Conservation (phyloP, 2,329 filamentous ascomycete species). For the Fusarium pseudonygamai region DNA sequence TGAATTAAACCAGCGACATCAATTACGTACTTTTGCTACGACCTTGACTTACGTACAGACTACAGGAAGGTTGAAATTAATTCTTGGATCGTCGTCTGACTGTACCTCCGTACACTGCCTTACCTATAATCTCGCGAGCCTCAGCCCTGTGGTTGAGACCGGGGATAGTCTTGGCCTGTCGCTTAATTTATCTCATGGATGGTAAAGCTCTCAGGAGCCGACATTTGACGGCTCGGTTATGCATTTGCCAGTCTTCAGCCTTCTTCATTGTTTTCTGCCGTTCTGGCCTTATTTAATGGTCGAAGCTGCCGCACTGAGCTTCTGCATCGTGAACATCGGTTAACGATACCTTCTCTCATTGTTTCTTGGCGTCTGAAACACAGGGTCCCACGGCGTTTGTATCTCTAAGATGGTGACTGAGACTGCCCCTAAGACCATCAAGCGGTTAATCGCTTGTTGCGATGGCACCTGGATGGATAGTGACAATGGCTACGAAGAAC, state of each 20-base stretch:
- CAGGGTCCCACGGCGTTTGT: neutral
- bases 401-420: slow-evolving; percentile 4
- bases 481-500: slow-evolving; percentile 58
- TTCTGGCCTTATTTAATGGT: neutral
- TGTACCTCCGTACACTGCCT: neutral
- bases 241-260: neutral
- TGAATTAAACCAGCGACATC: neutral
- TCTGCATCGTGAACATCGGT: too few relatives aligned
- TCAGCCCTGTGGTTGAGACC: slow-evolving; percentile 29
- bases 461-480: slow-evolving; percentile 66
- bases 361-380: neutral
- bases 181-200: slow-evolving; percentile 33
- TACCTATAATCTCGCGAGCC: slow-evolving; percentile 9
- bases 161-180: slow-evolving; percentile 35
- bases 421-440: slow-evolving; percentile 39
- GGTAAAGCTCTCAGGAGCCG: slow-evolving; percentile 5
- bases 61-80: neutral
- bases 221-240: slow-evolving; percentile 8
- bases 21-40: neutral
- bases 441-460: slow-evolving; percentile 62
- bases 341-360: neutral
- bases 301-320: neutral
- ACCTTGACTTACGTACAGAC: neutral
- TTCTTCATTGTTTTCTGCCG: neutral
- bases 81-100: slow-evolving; percentile 12